Conservation (phyloP, 176 grass and related monocot genomes). For the Leersia perrieri region DNA sequence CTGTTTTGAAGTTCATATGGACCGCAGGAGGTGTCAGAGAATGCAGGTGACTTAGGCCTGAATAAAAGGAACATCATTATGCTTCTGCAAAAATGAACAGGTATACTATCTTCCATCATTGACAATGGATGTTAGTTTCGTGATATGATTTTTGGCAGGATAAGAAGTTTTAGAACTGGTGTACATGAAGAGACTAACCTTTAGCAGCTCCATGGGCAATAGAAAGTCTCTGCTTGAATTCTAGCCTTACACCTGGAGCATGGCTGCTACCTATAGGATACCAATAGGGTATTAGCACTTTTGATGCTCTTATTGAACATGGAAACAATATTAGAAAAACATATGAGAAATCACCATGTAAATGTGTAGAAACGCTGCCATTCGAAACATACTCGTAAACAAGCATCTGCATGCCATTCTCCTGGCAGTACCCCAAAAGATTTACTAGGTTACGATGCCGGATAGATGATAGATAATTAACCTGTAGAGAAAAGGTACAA, state of each 20-base stretch:
- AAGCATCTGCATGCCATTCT: slow-evolving; percentile 84
- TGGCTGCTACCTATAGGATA: slow-evolving; percentile 41
- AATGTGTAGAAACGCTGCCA: slow-evolving; percentile 76
- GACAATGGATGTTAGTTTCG: background rate
- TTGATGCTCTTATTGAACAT: background rate
- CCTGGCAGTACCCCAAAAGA: slow-evolving; percentile 91
- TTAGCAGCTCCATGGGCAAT: slow-evolving; percentile 91
- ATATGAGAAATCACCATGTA: slow-evolving; percentile 68
- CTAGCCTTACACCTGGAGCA: slow-evolving; percentile 50
- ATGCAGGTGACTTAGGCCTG: slow-evolving; percentile 82
- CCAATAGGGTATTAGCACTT: slow-evolving; percentile 13
- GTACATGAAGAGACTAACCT: slow-evolving; percentile 44
- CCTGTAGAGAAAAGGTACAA: slow-evolving; percentile 40
- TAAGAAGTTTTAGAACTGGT: background rate
- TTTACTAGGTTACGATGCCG: slow-evolving; percentile 79
- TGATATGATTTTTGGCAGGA: background rate
- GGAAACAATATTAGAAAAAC: background rate
- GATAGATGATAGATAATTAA: slow-evolving; percentile 62
- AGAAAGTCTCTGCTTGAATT: slow-evolving; percentile 97
- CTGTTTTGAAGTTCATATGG: slow-evolving; percentile 93
- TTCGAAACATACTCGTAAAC: slow-evolving; percentile 92
- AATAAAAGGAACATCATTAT: slow-evolving; percentile 20
- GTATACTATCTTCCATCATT: background rate
- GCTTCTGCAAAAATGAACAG: background rate
- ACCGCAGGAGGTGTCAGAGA: slow-evolving; percentile 72